A percentile compares a stretch with the other conserved stretches of the same genome.
Evolutionary conservation across 495 filamentous ascomycete genomes (phyloP).

Genomic region (Aeminium ludgeri): DNA sequence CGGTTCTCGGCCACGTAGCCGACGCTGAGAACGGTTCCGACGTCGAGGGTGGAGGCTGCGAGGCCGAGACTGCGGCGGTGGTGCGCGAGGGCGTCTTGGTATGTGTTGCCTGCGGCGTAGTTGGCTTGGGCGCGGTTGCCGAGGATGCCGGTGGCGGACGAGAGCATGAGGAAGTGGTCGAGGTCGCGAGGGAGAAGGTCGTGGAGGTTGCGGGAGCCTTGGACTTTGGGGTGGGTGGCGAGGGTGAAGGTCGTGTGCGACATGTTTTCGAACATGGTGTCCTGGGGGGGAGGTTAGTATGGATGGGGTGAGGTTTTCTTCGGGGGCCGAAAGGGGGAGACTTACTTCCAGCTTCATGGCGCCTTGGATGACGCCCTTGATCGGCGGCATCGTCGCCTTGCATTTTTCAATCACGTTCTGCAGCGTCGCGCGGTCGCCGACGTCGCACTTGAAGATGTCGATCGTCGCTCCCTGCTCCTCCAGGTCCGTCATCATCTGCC

Average conservation of each 20-base stretch:
- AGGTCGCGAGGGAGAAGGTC: neutral
- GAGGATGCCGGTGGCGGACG: constrained; percentile 4
- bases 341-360: constrained; percentile 7
- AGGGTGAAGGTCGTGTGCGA: neutral
- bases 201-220: constrained; percentile 7
- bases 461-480: neutral
- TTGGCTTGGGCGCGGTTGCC: constrained; percentile 3
- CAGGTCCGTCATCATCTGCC: neutral
- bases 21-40: constrained; percentile 2
- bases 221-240: constrained; percentile 2
- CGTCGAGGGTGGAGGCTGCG: constrained; percentile 1
- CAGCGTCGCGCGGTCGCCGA: neutral
- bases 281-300: neutral
- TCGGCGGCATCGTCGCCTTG: neutral
- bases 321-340: neutral
- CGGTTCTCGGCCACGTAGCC: constrained; percentile 5
- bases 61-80: constrained; percentile 1
- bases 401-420: neutral
- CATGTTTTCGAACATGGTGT: constrained; percentile 1
- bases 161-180: constrained; percentile 10
- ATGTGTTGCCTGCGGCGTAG: constrained; percentile 8
- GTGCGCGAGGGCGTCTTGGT: constrained; percentile 3
- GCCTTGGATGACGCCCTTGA: constrained; percentile 4
- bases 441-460: neutral
- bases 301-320: neutral